Evolutionary conservation across 352 stramenopile genomes (phyloP).

Genomic region (Ochromonadaceae sp.): DNA sequence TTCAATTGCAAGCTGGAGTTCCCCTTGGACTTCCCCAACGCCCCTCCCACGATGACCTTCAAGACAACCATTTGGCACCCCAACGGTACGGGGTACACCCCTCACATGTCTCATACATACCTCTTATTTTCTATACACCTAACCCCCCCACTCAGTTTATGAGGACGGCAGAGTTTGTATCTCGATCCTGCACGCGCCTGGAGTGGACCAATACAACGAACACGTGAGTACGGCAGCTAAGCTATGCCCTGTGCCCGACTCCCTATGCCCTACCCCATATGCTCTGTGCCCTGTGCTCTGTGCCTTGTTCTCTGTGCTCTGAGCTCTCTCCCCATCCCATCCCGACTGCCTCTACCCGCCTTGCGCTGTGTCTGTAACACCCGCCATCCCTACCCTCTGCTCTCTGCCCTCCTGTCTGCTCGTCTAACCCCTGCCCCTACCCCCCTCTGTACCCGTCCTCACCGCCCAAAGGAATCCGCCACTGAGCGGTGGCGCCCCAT

Average conservation of each 20-base stretch:
- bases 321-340: no score
- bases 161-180: conserved; percentile 95
- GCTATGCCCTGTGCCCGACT: not conserved
- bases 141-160: conserved; percentile 62
- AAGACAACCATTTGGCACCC: conserved; percentile 98
- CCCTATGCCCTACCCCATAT: no score
- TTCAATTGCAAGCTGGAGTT: conserved; percentile 96
- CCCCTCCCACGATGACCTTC: conserved; percentile 96
- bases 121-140: not conserved
- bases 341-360: no score
- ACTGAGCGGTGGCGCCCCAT: conserved; percentile 97
- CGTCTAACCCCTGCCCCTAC: no score
- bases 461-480: conserved; percentile 58
- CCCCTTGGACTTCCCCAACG: conserved; percentile 94
- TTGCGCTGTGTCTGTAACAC: not conserved
- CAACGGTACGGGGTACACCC: conserved; percentile 53
- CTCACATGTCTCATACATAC: not conserved
- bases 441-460: no score
- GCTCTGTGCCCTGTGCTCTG: no score
- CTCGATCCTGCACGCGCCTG: conserved; percentile 96
- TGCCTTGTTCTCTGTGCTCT: no score
- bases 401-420: no score
- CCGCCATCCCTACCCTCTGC: not conserved
- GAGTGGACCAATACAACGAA: conserved; percentile 90
- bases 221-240: conserved; percentile 39